Evolutionary conservation across 139 green algal genomes (phyloP).

Genomic region (Desmodesmus armatus): DNA sequence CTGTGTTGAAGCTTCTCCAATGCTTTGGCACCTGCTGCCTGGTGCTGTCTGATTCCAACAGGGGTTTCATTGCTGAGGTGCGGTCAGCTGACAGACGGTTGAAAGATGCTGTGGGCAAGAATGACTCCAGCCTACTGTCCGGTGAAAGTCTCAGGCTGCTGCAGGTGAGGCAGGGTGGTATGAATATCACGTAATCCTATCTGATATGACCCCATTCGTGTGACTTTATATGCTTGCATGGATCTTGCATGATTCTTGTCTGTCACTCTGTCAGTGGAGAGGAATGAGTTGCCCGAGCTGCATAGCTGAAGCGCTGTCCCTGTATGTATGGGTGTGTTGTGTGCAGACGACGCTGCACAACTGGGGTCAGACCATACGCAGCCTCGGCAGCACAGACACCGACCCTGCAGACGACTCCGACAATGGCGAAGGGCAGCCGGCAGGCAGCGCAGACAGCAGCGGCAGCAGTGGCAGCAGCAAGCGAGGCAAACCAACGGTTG

Average conservation of each 20-base stretch:
- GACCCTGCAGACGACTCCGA: background rate
- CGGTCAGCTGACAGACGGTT: background rate
- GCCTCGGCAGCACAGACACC: background rate
- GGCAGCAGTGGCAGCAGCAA: background rate
- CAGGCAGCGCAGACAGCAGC: background rate
- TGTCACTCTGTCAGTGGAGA: no score
- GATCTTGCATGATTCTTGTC: no score
- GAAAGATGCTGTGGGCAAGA: conserved; percentile 8
- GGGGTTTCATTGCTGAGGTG: conserved; percentile 17
- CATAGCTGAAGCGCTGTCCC: no score
- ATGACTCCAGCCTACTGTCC: conserved; percentile 17
- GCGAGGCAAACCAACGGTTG: no score
- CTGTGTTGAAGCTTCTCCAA: background rate
- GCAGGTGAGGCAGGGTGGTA: no score
- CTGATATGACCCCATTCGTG: no score
- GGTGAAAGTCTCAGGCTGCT: conserved; percentile 20
- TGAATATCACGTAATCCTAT: no score
- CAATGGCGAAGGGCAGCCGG: background rate
- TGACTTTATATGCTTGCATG: no score
- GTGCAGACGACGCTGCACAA: conserved; percentile 15
- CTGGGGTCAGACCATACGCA: conserved; percentile 25
- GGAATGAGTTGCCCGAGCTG: no score
- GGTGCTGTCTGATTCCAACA: background rate
- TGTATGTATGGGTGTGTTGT: no score
- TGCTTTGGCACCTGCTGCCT: background rate